phyloP scores from a whole-genome alignment of 2,329 filamentous ascomycete species.

The Cytospora leucostoma region DNA sequence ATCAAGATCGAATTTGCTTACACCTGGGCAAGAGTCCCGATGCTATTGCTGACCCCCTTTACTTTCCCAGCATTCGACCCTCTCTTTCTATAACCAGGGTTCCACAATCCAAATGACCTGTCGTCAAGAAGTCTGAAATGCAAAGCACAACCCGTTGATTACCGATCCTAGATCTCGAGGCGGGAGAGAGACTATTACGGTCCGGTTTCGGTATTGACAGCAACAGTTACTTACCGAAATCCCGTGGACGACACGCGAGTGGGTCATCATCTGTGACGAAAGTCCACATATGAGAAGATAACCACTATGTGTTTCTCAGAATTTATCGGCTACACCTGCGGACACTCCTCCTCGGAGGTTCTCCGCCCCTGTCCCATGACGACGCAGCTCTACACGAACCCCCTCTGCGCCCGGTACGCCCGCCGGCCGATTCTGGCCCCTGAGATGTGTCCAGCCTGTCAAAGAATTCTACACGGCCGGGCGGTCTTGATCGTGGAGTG shows the following conservation, averaged over 20 bases:
- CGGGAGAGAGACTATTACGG: not conserved
- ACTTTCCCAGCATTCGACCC: no score
- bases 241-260: no score
- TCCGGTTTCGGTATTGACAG: not conserved
- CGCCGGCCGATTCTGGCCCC: slow-evolving; percentile 36
- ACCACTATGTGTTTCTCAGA: slow-evolving; percentile 50
- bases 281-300: not conserved
- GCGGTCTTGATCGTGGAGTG: slow-evolving; percentile 43
- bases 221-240: not conserved
- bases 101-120: not conserved
- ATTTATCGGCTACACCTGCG: slow-evolving; percentile 50
- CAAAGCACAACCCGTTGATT: no score
- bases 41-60: no score
- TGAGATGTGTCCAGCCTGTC: slow-evolving; percentile 43
- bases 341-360: slow-evolving; percentile 45
- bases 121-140: not conserved
- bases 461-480: slow-evolving; percentile 42
- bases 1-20: no score
- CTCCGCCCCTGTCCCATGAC: slow-evolving; percentile 48
- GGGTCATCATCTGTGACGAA: not conserved
- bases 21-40: no score
- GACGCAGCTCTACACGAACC: slow-evolving; percentile 40
- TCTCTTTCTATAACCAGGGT: not conserved
- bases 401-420: slow-evolving; percentile 38
- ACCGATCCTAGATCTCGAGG: not conserved